A percentile compares a stretch with the other conserved stretches of the same genome.
Conservation (phyloP, 1,284 basidiomycete genomes). For the Malassezia yamatoensis region DNA sequence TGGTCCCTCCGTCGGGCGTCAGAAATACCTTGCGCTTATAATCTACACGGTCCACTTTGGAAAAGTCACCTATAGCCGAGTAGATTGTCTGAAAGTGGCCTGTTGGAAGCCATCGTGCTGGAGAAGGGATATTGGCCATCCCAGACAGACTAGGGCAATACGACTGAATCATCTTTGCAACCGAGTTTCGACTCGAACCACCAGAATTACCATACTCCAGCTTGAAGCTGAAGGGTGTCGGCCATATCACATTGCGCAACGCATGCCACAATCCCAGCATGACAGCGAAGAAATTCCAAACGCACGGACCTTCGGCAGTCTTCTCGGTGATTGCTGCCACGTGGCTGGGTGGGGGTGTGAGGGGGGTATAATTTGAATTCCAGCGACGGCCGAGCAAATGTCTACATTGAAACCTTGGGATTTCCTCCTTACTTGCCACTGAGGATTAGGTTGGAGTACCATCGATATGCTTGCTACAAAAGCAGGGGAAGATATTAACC, state of each 20-base stretch:
- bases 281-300: not conserved
- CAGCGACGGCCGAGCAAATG: no score
- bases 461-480: not conserved
- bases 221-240: constrained; percentile 2
- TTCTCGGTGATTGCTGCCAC: not conserved
- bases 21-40: constrained; percentile 38
- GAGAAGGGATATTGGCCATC: constrained; percentile 17
- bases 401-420: not conserved
- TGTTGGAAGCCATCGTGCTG: constrained; percentile 28
- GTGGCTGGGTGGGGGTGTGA: not conserved
- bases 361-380: no score
- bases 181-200: not conserved
- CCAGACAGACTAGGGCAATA: constrained; percentile 14
- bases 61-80: constrained; percentile 29
- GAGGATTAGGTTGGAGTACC: no score
- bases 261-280: not conserved
- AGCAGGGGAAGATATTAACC: not conserved
- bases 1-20: constrained; percentile 39
- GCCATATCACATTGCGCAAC: constrained; percentile 3
- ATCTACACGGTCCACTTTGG: constrained; percentile 27
- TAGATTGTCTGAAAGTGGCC: constrained; percentile 46
- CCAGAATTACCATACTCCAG: constrained; percentile 3
- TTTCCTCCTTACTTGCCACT: constrained; percentile 1
- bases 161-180: constrained; percentile 1
- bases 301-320: not conserved